A percentile compares a stretch with the other conserved stretches of the same genome.
Conservation (phyloP, 1,139 yeast genomes). For the Zygosaccharomyces pseudobailii region DNA sequence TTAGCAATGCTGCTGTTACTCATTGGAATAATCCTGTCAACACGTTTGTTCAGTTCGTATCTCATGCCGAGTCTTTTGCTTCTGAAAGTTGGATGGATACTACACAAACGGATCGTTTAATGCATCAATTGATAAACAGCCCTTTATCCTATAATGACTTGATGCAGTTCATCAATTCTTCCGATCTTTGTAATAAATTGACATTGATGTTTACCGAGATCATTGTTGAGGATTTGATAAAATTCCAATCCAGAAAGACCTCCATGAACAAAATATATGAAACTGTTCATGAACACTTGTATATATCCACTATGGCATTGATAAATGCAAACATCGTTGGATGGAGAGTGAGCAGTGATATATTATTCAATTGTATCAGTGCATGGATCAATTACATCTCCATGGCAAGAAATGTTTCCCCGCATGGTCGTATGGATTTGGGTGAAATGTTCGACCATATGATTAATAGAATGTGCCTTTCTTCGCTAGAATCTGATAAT, state of each 20-base stretch:
- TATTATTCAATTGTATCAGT: slow-evolving; percentile 33
- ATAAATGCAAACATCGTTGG: slow-evolving; percentile 26
- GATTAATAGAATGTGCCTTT: slow-evolving; percentile 28
- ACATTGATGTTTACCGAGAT: slow-evolving; percentile 44
- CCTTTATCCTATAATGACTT: slow-evolving; percentile 25
- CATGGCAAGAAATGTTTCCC: slow-evolving; percentile 38
- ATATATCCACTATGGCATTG: slow-evolving; percentile 32
- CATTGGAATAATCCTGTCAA: slow-evolving; percentile 41
- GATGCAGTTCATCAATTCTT: slow-evolving; percentile 24
- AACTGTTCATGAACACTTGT: slow-evolving; percentile 29
- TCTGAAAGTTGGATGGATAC: slow-evolving; percentile 12
- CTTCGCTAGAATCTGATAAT: slow-evolving; percentile 21
- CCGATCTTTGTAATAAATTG: slow-evolving; percentile 23
- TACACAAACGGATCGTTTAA: slow-evolving; percentile 9
- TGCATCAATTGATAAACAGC: slow-evolving; percentile 16
- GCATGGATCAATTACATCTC: slow-evolving; percentile 44
- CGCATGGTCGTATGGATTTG: slow-evolving; percentile 38
- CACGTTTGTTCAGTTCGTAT: slow-evolving; percentile 29
- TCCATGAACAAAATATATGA: slow-evolving; percentile 26
- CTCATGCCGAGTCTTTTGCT: slow-evolving; percentile 14
- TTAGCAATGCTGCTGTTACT: slow-evolving; percentile 6
- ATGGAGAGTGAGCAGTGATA: slow-evolving; percentile 15
- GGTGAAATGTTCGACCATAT: slow-evolving; percentile 34
- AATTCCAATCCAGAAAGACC: slow-evolving; percentile 27
- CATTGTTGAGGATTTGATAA: slow-evolving; percentile 49